Percentiles rank a stretch among this genome's conserved stretches.
These are phyloP conservation scores for Pseudogymnoascus sp. DNA, from an alignment of 2,329 filamentous ascomycete genomes.

Conservation along the genomic window DNA sequence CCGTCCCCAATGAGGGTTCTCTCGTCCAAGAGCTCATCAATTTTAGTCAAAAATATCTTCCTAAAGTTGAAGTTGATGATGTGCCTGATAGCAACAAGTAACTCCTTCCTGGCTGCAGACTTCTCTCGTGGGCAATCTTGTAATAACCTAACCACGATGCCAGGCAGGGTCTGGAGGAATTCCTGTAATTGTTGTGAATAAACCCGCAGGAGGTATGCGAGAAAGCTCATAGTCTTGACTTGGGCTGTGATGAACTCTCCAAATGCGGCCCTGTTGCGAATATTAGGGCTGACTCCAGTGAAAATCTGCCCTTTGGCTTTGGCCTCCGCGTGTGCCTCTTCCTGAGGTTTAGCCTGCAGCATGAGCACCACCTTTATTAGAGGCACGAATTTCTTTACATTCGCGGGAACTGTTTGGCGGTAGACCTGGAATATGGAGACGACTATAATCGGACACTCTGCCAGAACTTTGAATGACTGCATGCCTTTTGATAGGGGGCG, in stretches of 20 bases:
- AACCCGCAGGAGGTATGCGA: constrained; percentile 84
- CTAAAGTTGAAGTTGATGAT: constrained; percentile 99
- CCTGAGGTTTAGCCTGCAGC: constrained; percentile 85
- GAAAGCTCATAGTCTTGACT: constrained; percentile 98
- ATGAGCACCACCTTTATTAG: constrained; percentile 85
- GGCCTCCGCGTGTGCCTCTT: constrained; percentile 82
- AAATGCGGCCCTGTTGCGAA: constrained; percentile 88
- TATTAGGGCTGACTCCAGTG: constrained; percentile 84
- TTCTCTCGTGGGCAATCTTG: constrained; percentile 94
- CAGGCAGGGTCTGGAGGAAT: constrained; percentile 76
- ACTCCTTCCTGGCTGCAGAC: constrained; percentile 84
- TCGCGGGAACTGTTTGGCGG: constrained; percentile 65
- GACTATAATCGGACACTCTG: constrained; percentile 97
- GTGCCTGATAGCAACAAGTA: constrained; percentile 91
- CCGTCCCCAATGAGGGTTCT: constrained; percentile 91
- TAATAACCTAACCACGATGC: constrained; percentile 81
- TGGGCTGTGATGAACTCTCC: constrained; percentile 97
- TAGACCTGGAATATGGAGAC: constrained; percentile 97
- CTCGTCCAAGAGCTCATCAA: constrained; percentile 91
- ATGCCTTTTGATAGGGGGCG: constrained; percentile 83
- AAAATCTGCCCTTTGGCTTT: constrained; percentile 72
- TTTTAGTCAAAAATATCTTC: constrained; percentile 88
- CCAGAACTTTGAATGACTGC: constrained; percentile 97
- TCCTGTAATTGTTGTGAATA: constrained; percentile 82
- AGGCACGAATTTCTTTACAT: constrained; percentile 87